Conservation (phyloP, 306 rosid genomes). For the Rosa lucieae region DNA sequence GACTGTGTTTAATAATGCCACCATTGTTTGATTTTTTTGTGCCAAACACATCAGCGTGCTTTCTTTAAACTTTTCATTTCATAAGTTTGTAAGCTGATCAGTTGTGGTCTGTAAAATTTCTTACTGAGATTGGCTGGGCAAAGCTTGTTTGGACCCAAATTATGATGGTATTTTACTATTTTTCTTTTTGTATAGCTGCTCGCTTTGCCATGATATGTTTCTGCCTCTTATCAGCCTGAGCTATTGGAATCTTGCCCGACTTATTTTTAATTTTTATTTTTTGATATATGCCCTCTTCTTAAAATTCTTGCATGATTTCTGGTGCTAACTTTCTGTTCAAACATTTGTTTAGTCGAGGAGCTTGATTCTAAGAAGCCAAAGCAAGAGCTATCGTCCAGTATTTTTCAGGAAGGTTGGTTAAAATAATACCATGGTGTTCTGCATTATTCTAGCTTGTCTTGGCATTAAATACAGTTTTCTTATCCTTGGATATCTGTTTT, state of each 20-base stretch:
- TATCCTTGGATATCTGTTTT: slow-evolving; percentile 28
- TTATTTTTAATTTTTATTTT: neutral
- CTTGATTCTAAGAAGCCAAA: slow-evolving; percentile 71
- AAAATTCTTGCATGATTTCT: slow-evolving; percentile 7
- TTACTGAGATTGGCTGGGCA: neutral
- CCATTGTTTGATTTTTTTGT: neutral
- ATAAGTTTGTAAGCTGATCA: neutral
- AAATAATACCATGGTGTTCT: slow-evolving; percentile 12
- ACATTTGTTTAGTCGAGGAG: slow-evolving; percentile 63
- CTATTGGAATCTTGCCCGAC: neutral
- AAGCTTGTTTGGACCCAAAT: neutral
- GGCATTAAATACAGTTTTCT: slow-evolving; percentile 15
- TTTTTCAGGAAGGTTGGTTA: slow-evolving; percentile 86
- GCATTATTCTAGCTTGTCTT: slow-evolving; percentile 19
- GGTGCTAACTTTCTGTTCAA: slow-evolving; percentile 17
- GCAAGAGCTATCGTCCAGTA: slow-evolving; percentile 84
- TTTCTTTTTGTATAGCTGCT: neutral
- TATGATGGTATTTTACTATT: neutral
- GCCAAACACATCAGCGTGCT: neutral
- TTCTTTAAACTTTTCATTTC: neutral
- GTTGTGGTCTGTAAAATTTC: neutral
- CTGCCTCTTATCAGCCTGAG: neutral
- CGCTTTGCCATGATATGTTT: neutral
- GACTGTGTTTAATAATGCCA: neutral
- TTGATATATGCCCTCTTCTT: slow-evolving; percentile 1